Evolutionary conservation across 116 monocot species (phyloP), one percentile per base, ranked within the genome.

Genomic region (Cymodocea nodosa): DNA sequence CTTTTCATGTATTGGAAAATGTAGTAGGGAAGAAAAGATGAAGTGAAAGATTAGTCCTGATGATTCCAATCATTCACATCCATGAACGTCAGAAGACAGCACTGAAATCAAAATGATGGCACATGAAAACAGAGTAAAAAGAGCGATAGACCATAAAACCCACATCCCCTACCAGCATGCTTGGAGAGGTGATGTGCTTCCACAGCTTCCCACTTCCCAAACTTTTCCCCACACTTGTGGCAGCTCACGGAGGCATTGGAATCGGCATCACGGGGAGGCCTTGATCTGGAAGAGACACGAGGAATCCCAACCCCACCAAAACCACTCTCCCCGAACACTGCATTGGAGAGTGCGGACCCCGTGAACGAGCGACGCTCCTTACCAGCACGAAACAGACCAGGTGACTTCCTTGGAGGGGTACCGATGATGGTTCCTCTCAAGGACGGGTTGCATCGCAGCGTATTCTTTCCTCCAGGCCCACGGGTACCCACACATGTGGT

Each of bases 101-200:
- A 30, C 30, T 3, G 30, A 30, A 30, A 30, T 30, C 30, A 30
- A 30, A 30, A 30, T n/a, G 20, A 56, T 18, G 9, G 10, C n/a
- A 56, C 56, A 20, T 56, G 11, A 23, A 18, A 56, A 10, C 57
- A 57, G 7, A 57, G 23, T 6, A 57, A 3, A 30, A 30, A 57
- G 23, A 57, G 0, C 0, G 57, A 23, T 12, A 20, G 24, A 24
- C 24, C 8, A 17, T 53, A 4, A 1, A 24, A 20, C 57, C 14
- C 22, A 57, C 22, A 24, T 39, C 17, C 0, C 53, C 44, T 50
- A 93, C 93, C 93, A 67, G 93, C 88, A 72, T 93, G 93, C 50
- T 81, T 83, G 68, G 89, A 93, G 30, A 93, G 77, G 71, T 89
- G 89, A 77, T 93, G 93, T 1, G 85, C 79, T 64, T 93, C 93